Base-by-base conservation (phyloP, 164 flowering plant species). In the Umbilicus rupestris region DNA sequence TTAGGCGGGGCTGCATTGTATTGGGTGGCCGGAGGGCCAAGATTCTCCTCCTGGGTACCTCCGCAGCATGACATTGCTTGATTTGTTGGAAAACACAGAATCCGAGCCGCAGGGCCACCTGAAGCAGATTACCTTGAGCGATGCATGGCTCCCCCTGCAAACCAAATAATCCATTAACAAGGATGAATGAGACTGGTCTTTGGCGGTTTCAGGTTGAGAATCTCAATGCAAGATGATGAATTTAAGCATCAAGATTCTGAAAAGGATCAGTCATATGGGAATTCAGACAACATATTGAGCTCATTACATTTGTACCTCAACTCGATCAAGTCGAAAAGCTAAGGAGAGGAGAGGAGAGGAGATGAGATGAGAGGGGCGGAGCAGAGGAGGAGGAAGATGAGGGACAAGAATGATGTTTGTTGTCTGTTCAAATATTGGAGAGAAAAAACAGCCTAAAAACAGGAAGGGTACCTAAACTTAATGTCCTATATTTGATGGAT, bases 1-100 rank as follows among this genome's bases (percentile, higher is more conserved):
- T 69, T 78, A 20, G 87, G 88, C 5, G 88, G 89, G 39, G 87
- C 85, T 20, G 87, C n/a, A 19, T 45, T 74, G 29, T 70, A 70
- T 58, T 83, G 85, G 39, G 74, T 83, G 30, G 81, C 72, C 26
- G 92, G 83, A 9, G 84, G 85, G 1, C 82, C 82, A 39, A 58
- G 6, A 64, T 57, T 69, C 69, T 87, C 92, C 75, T 87, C 92
- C 73, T 83, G 89, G 47, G 72, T 66, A 50, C 82, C 92, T 66
- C 86, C 85, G 62, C 91, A 85, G 77, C 91, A 84, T 68, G 78
- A 79, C 91, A 86, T 86, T 39, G 26, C 66, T 74, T 70, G 68
- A 31, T 39, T 41, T 28, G 50, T 63, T 35, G 4, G 4, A 3
- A 3, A 47, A 47, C 19, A 7, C 20, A n/a, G 24, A 52, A 52